Evolutionary conservation across 202 grass and related monocot genomes (phyloP), one percentile per base, ranked within the genome.

Genomic region (Digitaria exilis): DNA sequence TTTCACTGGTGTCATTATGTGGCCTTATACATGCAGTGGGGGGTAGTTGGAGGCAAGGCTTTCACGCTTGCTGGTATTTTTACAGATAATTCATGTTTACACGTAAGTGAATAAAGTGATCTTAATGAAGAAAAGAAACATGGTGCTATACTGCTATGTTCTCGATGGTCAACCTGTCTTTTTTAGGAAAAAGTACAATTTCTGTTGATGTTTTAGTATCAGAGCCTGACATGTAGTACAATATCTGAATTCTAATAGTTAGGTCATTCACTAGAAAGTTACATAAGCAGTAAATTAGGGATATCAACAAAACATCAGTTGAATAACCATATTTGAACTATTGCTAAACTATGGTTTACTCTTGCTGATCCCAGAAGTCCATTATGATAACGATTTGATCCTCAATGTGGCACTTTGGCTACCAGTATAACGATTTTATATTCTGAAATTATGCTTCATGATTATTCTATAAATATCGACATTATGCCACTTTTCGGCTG

Each of bases 91-190:
- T 71, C 30, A 57, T 24, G 54, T 57, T 24, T 76, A 1, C 22
- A 30, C 55, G 24, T 67, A 39, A 42, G 30, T 65, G 19, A 39
- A 39, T 21, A 37, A 29, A 50, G 14, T 51, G 42, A 49, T 22
- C 56, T 74, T 51, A 6, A 37, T 52, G 21, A 71, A 73, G 37
- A 63, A 48, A 31, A 29, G 44, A 82, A 82, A 62, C 37, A 37
- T 61, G 7, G 28, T 21, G n/a, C n/a, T n/a, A n/a, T n/a, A n/a
- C n/a, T n/a, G n/a, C n/a, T n/a, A n/a, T n/a, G n/a, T n/a, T n/a
- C n/a, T n/a, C n/a, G n/a, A n/a, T n/a, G n/a, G n/a, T n/a, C n/a
- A n/a, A n/a, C n/a, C n/a, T n/a, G n/a, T n/a, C n/a, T n/a, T n/a
- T n/a, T n/a, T n/a, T n/a, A n/a, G n/a, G n/a, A n/a, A n/a, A n/a